phyloP scores from a whole-genome alignment of 306 rosid genomes.

The Glycine latifolia region DNA sequence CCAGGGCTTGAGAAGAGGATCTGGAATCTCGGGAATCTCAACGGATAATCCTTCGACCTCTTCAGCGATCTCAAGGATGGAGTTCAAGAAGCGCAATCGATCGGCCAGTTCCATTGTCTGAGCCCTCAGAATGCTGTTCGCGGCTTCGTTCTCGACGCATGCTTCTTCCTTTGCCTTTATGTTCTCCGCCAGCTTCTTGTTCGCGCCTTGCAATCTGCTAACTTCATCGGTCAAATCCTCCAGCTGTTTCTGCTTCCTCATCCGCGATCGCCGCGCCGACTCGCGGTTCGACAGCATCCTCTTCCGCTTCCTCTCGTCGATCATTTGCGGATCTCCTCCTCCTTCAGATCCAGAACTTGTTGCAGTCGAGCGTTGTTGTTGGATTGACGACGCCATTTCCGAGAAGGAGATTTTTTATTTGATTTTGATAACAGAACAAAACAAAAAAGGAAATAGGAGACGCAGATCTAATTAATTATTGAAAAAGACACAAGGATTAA shows the following conservation, averaged over 20 bases:
- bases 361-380: slow-evolving; percentile 33
- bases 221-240: slow-evolving; percentile 74
- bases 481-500: background rate
- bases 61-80: slow-evolving; percentile 73
- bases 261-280: slow-evolving; percentile 89
- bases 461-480: slow-evolving; percentile 34
- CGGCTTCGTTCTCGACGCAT: slow-evolving; percentile 57
- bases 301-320: slow-evolving; percentile 92
- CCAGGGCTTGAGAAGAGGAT: slow-evolving; percentile 84
- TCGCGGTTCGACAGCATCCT: slow-evolving; percentile 93
- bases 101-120: slow-evolving; percentile 72
- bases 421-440: background rate
- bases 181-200: slow-evolving; percentile 55
- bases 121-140: slow-evolving; percentile 70
- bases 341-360: slow-evolving; percentile 82
- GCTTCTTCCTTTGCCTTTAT: slow-evolving; percentile 69
- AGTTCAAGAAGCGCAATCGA: slow-evolving; percentile 74
- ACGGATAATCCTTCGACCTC: slow-evolving; percentile 74
- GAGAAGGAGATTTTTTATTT: background rate
- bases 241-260: slow-evolving; percentile 92
- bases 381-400: slow-evolving; percentile 65
- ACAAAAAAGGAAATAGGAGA: background rate
- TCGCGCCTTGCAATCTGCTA: slow-evolving; percentile 57
- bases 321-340: slow-evolving; percentile 48
- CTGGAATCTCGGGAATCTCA: slow-evolving; percentile 80